Evolutionary conservation across 495 filamentous ascomycete species (phyloP), one percentile per base, ranked within the genome.

Genomic region (Chaetomium fimeti): DNA sequence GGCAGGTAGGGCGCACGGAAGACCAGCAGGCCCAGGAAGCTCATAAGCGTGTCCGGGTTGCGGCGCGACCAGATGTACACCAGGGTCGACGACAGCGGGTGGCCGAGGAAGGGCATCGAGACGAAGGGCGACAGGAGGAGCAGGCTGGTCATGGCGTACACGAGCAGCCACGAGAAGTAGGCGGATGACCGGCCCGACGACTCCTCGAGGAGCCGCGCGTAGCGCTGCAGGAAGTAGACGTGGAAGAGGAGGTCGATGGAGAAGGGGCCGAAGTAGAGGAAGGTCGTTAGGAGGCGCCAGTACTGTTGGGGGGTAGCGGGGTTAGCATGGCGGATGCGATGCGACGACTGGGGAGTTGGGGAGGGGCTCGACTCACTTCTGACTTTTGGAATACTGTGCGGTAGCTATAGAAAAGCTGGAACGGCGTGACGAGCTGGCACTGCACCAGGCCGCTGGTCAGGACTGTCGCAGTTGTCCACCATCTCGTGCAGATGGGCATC

Each of bases 51-150:
- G 63, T 96, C 90, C 4, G 94, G 94, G 75, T 98, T 98, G 57
- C 93, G 85, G 29, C 95, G 84, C 64, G 92, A 92, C 94, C 94
- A 98, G 73, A 98, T 96, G 74, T 98, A 98, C n/a, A 97, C 93
- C 56, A 98, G 79, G 12, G 88, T 93, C 49, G 90, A 93, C 8
- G 89, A 94, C 18, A 98, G 82, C 20, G 95, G 90, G 36, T 90
- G 88, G 38, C 94, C 94, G 13, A 98, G 86, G 78, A 97, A 98
- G 0, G 91, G 91, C 77, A 97, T 90, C 36, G 88, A 90, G 24
- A 89, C 82, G 45, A 98, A 79, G 0, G 94, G 93, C 47, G 92
- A 95, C 40, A 98, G 84, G 28, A 78, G 72, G 32, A 98, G 81
- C 4, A 98, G 85, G 55, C 88, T 87, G 1, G 83, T 79, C 70